phyloP scores from a whole-genome alignment of 2,329 filamentous ascomycete species.

The Cytospora leucostoma region DNA sequence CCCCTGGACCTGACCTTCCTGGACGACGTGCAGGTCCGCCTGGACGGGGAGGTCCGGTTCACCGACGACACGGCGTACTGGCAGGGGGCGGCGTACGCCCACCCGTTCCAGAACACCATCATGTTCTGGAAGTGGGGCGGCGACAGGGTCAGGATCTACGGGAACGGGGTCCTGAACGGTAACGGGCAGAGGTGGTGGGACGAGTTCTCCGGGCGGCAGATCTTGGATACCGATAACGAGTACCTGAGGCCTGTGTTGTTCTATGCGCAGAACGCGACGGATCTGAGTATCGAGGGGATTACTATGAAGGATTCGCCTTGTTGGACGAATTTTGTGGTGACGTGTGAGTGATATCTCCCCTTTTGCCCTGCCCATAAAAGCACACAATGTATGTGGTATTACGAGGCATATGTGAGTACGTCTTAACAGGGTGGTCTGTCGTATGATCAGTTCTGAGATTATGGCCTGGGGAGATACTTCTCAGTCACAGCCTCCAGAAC shows the following conservation, averaged over 20 bases:
- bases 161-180: conserved; percentile 57
- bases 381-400: too few relatives aligned
- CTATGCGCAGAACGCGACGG: conserved; percentile 61
- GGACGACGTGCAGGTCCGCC: conserved; percentile 57
- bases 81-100: conserved; percentile 44
- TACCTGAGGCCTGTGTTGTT: conserved; percentile 63
- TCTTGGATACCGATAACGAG: conserved; percentile 54
- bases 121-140: conserved; percentile 68
- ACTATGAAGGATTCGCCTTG: conserved; percentile 62
- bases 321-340: conserved; percentile 65
- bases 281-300: conserved; percentile 58
- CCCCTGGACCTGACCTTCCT: conserved; percentile 60
- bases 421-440: too few relatives aligned
- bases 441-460: too few relatives aligned
- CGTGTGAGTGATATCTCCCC: conserved; percentile 40
- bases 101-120: conserved; percentile 52
- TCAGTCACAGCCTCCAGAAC: background rate
- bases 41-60: conserved; percentile 58
- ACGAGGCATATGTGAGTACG: background rate
- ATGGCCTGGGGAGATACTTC: too few relatives aligned
- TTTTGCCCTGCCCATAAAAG: background rate
- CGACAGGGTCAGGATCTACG: conserved; percentile 60
- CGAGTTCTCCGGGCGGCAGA: conserved; percentile 31
- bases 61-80: conserved; percentile 48
- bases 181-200: conserved; percentile 52